phyloP scores from a whole-genome alignment of 148 eudicot genomes.

The Rhododendron molle region DNA sequence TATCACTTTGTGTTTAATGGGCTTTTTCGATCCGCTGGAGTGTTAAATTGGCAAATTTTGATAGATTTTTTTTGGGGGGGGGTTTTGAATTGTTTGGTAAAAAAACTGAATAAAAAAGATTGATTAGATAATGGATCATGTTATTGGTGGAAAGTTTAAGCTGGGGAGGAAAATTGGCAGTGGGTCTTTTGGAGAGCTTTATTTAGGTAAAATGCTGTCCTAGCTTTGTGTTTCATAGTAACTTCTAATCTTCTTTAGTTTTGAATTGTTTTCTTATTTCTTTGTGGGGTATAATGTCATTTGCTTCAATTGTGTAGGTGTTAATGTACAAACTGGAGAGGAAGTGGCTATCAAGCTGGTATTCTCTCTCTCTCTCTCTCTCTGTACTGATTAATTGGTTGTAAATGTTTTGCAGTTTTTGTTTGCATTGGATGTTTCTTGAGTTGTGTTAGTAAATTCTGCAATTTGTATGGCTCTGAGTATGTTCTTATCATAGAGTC shows the following conservation, averaged over 20 bases:
- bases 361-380: no score
- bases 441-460: neutral
- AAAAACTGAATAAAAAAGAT: neutral
- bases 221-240: neutral
- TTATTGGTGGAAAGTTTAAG: constrained; percentile 75
- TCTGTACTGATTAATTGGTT: neutral
- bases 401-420: neutral
- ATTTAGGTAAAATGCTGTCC: constrained; percentile 49
- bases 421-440: neutral
- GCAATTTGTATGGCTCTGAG: neutral
- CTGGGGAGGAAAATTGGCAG: constrained; percentile 85
- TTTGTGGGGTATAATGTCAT: neutral
- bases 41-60: constrained; percentile 6
- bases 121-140: constrained; percentile 54
- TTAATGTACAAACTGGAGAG: neutral
- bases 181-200: constrained; percentile 92
- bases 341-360: neutral
- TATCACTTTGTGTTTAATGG: neutral
- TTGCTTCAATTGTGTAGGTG: neutral
- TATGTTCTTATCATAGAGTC: neutral
- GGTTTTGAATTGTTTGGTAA: neutral
- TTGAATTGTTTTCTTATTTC: constrained; percentile 10
- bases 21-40: neutral
- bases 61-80: neutral
- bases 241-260: neutral